Evolutionary conservation across 495 filamentous ascomycete genomes (phyloP), one percentile per base, ranked within the genome.

Genomic region (Chaetomium tenue): DNA sequence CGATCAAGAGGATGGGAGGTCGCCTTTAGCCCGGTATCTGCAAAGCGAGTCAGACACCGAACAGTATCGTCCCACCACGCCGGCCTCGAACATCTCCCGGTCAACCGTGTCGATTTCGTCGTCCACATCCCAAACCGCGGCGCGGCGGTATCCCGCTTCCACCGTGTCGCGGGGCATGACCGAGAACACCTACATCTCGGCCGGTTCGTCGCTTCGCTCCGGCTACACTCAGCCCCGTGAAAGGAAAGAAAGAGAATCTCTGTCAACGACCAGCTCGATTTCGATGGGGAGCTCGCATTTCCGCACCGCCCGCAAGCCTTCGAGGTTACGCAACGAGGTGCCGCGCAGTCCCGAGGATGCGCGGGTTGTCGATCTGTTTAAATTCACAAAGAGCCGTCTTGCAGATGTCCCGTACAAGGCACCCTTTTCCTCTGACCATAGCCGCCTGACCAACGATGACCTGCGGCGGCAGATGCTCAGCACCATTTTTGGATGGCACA

Each of bases 401-500:
- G 89, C 84, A 58, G 92, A 94, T 59, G 87, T 96, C 42, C 87
- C 89, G 1, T 95, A 91, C 73, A 86, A 87, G 70, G 81, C 87
- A 48, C 83, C 88, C 2, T 80, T 84, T 22, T 80, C 82, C 18
- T 70, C 85, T 33, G 88, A 91, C 63, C 83, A 89, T 63, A 71
- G 78, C 6, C 81, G 83, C 47, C 73, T 94, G 30, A 93, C 89
- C 2, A 87, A 93, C 28, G 89, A 97, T 72, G 89, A 94, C 68
- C 83, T 97, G 46, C 88, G 93, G 55, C 86, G 83, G 44, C 91
- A 96, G 76, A 98, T 98, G 95, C 80, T 98, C 22, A 91, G 85
- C 72, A 88, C 91, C 33, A 91, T 98, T 1, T 98, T 98, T 78
- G 95, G 94, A 12, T 98, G 93, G 92, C 87, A 91, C 61, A 88